These are phyloP conservation scores for Paraconiothyrium brasiliense DNA, from an alignment of 2,329 filamentous ascomycete genomes.

Conservation along the genomic window DNA sequence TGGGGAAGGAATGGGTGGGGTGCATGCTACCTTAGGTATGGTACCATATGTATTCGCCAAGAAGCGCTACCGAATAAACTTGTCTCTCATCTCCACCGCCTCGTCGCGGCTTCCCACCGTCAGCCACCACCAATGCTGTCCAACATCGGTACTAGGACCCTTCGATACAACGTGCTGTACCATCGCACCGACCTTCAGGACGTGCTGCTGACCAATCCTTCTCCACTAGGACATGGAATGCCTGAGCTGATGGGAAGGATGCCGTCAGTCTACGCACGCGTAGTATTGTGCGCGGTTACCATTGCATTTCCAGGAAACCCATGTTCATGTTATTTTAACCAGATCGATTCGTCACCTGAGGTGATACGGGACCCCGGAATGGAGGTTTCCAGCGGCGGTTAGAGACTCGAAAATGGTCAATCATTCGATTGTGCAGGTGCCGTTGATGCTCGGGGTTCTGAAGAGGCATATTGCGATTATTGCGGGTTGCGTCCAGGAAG, in stretches of 20 bases:
- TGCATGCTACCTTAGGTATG: background rate
- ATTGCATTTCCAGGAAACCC: background rate
- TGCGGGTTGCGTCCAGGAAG: background rate
- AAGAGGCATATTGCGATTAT: background rate
- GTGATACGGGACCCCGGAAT: background rate
- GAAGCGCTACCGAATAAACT: background rate
- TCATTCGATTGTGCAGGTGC: background rate
- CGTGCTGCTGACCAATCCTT: background rate
- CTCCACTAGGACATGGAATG: background rate
- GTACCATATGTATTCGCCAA: background rate
- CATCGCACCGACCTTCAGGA: background rate
- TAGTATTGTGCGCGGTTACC: background rate
- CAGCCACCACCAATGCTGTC: conserved; percentile 2
- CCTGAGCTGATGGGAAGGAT: background rate
- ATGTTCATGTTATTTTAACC: background rate
- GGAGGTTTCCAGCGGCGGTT: background rate
- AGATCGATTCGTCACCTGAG: background rate
- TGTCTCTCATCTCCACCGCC: conserved; percentile 2
- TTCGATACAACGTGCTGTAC: background rate
- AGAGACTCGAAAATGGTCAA: background rate
- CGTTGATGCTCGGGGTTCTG: background rate
- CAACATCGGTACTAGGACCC: background rate
- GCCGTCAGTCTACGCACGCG: background rate
- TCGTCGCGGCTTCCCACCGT: conserved; percentile 4
- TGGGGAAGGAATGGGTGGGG: background rate